These are phyloP conservation scores for Tetracladium maxilliforme DNA, from an alignment of 2,329 filamentous ascomycete species.

Conservation along the genomic window DNA sequence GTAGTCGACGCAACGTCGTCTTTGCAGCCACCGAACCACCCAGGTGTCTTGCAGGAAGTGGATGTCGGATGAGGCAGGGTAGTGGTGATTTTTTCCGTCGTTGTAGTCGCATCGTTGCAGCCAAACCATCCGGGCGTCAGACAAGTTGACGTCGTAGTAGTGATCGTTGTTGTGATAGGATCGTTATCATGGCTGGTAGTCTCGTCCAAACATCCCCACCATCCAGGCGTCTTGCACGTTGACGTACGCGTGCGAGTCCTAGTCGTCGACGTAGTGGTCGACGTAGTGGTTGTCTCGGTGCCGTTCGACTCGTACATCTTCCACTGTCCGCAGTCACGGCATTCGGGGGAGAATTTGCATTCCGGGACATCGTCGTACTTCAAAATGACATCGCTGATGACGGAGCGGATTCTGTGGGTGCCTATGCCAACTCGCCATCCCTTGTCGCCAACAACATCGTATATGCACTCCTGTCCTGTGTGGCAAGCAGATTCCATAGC, in stretches of 20 bases:
- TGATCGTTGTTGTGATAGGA: constrained; percentile 28
- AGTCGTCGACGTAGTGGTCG: constrained; percentile 39
- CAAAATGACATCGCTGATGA: constrained; percentile 77
- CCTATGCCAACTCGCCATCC: constrained; percentile 86
- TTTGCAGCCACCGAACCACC: constrained; percentile 31
- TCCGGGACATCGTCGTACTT: constrained; percentile 69
- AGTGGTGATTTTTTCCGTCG: constrained; percentile 8
- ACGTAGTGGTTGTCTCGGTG: constrained; percentile 57
- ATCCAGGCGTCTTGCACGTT: constrained; percentile 83
- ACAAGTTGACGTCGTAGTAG: constrained; percentile 40
- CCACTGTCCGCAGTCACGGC: constrained; percentile 84
- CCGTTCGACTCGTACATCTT: constrained; percentile 91
- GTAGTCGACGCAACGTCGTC: constrained; percentile 29
- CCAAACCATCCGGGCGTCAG: constrained; percentile 48
- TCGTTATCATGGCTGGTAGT: constrained; percentile 31
- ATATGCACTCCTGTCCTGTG: constrained; percentile 73
- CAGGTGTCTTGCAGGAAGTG: constrained; percentile 22
- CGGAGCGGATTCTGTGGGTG: constrained; percentile 77
- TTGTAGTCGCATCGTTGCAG: constrained; percentile 10
- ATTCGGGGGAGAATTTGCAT: constrained; percentile 64
- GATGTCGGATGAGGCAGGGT: constrained; percentile 10
- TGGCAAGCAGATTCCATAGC: constrained; percentile 91
- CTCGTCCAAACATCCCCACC: constrained; percentile 67
- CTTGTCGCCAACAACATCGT: constrained; percentile 82
- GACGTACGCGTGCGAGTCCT: constrained; percentile 59